Evolutionary conservation across 257 asterid species (phyloP).

Genomic region (Cynanchum wilfordii): DNA sequence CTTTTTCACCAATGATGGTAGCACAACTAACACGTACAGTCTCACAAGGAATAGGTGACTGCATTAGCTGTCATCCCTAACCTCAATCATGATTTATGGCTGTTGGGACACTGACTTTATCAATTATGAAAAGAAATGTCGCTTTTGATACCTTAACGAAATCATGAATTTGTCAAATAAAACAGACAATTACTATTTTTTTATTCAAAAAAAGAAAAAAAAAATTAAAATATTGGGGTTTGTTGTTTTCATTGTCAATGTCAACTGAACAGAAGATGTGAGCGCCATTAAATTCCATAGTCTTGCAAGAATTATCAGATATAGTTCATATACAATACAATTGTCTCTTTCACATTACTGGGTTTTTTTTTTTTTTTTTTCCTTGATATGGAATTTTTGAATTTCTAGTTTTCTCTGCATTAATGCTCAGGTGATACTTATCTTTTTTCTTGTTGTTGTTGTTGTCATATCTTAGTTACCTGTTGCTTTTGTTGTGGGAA

Average conservation of each 20-base stretch:
- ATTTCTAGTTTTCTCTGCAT: constrained; percentile 1
- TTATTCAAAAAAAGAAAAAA: not conserved
- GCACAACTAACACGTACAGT: not conserved
- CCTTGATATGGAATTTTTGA: not conserved
- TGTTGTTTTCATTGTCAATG: constrained; percentile 12
- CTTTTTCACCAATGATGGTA: not conserved
- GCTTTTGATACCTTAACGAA: not conserved
- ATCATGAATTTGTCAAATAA: constrained; percentile 22
- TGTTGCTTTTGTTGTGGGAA: not conserved
- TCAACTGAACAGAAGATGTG: constrained; percentile 7
- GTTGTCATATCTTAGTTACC: not conserved
- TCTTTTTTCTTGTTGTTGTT: not conserved
- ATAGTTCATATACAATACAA: not conserved
- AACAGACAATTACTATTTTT: not conserved
- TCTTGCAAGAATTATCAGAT: constrained; percentile 4
- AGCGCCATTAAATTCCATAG: constrained; percentile 6
- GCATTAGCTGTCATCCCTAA: constrained; percentile 22
- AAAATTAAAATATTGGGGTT: not conserved
- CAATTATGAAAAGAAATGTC: not conserved
- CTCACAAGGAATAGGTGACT: constrained; percentile 19
- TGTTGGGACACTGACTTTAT: constrained; percentile 13
- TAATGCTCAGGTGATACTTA: constrained; percentile 7
- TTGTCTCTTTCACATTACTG: not conserved
- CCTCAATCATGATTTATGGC: constrained; percentile 10
- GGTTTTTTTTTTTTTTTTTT: constrained; percentile 4